A percentile compares a stretch with the other conserved stretches of the same genome.
Evolutionary conservation across 805 yeast genomes (phyloP).

Genomic region (Saturnispora quitensis): DNA sequence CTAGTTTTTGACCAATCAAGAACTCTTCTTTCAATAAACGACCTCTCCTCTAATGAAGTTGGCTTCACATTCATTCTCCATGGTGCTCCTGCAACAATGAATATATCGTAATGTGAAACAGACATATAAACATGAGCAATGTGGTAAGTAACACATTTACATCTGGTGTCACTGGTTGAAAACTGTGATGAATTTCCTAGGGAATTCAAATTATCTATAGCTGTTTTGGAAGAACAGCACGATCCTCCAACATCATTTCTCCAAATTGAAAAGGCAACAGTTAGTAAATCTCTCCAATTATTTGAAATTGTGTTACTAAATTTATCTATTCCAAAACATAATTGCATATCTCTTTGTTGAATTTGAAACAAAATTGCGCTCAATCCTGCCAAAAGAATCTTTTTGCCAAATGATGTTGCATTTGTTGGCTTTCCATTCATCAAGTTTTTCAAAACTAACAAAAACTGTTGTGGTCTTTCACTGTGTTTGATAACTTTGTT

Average conservation of each 20-base stretch:
- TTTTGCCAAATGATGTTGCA: conserved; percentile 51
- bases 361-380: conserved; percentile 60
- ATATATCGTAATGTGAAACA: conserved; percentile 68
- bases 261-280: conserved; percentile 68
- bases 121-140: conserved; percentile 65
- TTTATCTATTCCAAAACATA: conserved; percentile 37
- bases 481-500: conserved; percentile 18
- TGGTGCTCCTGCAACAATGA: conserved; percentile 75
- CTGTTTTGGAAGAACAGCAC: conserved; percentile 29
- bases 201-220: conserved; percentile 23
- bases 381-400: conserved; percentile 57
- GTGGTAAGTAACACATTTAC: conserved; percentile 62
- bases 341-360: conserved; percentile 63
- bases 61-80: conserved; percentile 66
- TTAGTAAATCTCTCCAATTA: conserved; percentile 64
- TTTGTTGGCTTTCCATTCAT: conserved; percentile 41
- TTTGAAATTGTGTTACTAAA: conserved; percentile 24
- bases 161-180: conserved; percentile 35
- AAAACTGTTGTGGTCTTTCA: conserved; percentile 35
- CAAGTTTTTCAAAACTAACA: conserved; percentile 47
- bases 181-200: conserved; percentile 25
- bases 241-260: conserved; percentile 36
- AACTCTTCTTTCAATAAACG: conserved; percentile 40
- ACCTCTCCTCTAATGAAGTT: conserved; percentile 38
- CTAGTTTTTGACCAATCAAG: conserved; percentile 40